phyloP scores from a whole-genome alignment of 2,329 filamentous ascomycete genomes.

The Harringtonia lauricola region DNA sequence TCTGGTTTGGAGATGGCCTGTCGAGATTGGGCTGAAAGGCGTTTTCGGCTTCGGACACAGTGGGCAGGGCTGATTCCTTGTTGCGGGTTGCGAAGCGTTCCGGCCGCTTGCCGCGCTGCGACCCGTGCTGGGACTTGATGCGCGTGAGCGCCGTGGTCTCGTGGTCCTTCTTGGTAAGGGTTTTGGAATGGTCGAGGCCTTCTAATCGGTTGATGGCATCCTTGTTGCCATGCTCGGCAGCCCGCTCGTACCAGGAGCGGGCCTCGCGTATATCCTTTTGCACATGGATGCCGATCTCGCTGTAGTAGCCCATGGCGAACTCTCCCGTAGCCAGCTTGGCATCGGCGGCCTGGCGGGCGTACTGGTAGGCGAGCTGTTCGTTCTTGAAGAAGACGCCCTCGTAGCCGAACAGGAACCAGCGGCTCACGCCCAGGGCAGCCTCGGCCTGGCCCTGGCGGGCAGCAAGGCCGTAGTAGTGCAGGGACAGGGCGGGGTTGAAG shows the following conservation, averaged over 20 bases:
- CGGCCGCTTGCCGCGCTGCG: slow-evolving; percentile 50
- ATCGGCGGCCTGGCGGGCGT: slow-evolving; percentile 76
- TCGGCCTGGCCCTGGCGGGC: slow-evolving; percentile 87
- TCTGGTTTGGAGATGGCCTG: too few relatives aligned
- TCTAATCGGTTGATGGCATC: slow-evolving; percentile 77
- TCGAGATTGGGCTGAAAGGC: too few relatives aligned
- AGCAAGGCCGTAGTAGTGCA: slow-evolving; percentile 93
- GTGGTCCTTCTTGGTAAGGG: slow-evolving; percentile 81
- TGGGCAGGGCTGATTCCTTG: slow-evolving; percentile 31
- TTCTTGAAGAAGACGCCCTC: slow-evolving; percentile 92
- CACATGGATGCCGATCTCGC: slow-evolving; percentile 90
- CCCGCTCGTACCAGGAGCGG: slow-evolving; percentile 79
- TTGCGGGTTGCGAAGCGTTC: slow-evolving; percentile 39
- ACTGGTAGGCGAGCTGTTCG: slow-evolving; percentile 83
- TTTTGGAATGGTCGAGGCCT: slow-evolving; percentile 71
- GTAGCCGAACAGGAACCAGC: slow-evolving; percentile 96
- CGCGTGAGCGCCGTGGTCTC: slow-evolving; percentile 80
- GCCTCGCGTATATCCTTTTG: slow-evolving; percentile 75
- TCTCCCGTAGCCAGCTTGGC: slow-evolving; percentile 80
- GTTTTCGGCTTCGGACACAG: slow-evolving; percentile 31
- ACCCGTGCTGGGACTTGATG: slow-evolving; percentile 74
- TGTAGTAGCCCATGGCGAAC: slow-evolving; percentile 95
- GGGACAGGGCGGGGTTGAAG: slow-evolving; percentile 81
- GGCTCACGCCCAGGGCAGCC: slow-evolving; percentile 90
- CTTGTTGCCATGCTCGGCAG: slow-evolving; percentile 81